Evolutionary conservation across 805 yeast species (phyloP), one percentile per base, ranked within the genome.

Genomic region (Candida sphagnicola): DNA sequence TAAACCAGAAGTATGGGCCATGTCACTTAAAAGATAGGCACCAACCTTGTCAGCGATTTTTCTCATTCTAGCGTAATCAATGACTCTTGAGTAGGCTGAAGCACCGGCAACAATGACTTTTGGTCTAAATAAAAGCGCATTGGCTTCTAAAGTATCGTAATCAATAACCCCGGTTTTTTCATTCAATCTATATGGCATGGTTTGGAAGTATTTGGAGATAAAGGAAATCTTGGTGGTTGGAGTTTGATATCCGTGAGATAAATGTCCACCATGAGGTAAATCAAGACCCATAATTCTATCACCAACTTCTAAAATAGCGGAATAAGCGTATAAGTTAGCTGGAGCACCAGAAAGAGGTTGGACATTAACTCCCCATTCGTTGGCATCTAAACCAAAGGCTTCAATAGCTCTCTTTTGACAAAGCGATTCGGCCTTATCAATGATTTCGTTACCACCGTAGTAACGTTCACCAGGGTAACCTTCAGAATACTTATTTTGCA

Each of bases 401-500:
- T 84, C 77, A 44, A 91, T 71, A 34, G 98, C 99, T 65, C 99
- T 77, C 53, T 80, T 75, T 68, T 89, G 96, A 70, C 98, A 91
- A 42, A 91, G 70, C 11, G 79, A 64, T 72, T 91, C 99, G 56
- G 87, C 88, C 70, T 80, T 75, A 70, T 91, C 99, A 55, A 91
- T 91, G 68, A 80, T 84, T 67, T 91, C 89, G 61, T 91, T 91
- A 63, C 99, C 99, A 65, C 99, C 99, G 62, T 91, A 91, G 73
- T 91, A 91, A 64, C 99, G 81, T 47, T 89, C 95, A 50, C 96
- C 96, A 30, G 99, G 99, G 68, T 91, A 91, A 48, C 98, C 98
- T 68, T 91, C 99, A 8, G 97, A 89, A 70, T 91, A 91, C 72
- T 91, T 91, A 78, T 91, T 91, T 65, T 86, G 90, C 96, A 91